These are phyloP conservation scores for Monilinia vaccinii-corymbosi DNA, from an alignment of 2,329 filamentous ascomycete genomes.

Conservation along the genomic window DNA sequence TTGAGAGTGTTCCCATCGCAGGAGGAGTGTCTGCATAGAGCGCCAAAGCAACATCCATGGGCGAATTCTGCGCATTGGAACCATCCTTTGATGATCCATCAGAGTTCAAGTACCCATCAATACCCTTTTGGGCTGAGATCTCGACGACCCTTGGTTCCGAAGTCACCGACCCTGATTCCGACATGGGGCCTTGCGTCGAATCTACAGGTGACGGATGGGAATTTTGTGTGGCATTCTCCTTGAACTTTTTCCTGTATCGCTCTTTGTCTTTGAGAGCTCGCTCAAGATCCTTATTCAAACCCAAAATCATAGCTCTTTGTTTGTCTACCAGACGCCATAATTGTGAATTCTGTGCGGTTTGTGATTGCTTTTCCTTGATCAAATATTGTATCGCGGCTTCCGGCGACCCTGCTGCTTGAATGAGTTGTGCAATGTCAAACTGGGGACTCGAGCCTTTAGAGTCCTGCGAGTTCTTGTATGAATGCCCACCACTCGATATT, in stretches of 20 bases:
- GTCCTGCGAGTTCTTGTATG: constrained; percentile 50
- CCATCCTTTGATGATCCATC: constrained; percentile 21
- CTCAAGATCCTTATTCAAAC: constrained; percentile 90
- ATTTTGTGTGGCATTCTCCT: constrained; percentile 51
- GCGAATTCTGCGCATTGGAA: constrained; percentile 36
- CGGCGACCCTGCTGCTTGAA: constrained; percentile 76
- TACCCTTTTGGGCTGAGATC: constrained; percentile 10
- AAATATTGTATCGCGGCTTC: constrained; percentile 85
- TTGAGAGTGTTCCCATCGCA: constrained; percentile 35
- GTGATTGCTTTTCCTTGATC: constrained; percentile 83
- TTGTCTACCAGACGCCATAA: constrained; percentile 95
- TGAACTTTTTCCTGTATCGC: constrained; percentile 81
- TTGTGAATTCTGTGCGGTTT: constrained; percentile 81
- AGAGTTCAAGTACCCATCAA: constrained; percentile 23
- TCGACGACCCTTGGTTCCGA: constrained; percentile 16
- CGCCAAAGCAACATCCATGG: constrained; percentile 49
- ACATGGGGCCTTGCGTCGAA: constrained; percentile 23
- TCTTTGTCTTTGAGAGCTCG: constrained; percentile 89
- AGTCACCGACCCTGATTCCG: constrained; percentile 22
- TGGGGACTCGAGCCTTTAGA: constrained; percentile 38
- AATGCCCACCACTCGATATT: constrained; percentile 52
- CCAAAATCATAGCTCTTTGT: constrained; percentile 86
- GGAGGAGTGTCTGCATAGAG: constrained; percentile 59
- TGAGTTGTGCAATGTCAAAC: constrained; percentile 70
- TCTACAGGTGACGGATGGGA: constrained; percentile 28